phyloP scores from a whole-genome alignment of 257 asterid genomes.

The Fraxinus quadrangulata region DNA sequence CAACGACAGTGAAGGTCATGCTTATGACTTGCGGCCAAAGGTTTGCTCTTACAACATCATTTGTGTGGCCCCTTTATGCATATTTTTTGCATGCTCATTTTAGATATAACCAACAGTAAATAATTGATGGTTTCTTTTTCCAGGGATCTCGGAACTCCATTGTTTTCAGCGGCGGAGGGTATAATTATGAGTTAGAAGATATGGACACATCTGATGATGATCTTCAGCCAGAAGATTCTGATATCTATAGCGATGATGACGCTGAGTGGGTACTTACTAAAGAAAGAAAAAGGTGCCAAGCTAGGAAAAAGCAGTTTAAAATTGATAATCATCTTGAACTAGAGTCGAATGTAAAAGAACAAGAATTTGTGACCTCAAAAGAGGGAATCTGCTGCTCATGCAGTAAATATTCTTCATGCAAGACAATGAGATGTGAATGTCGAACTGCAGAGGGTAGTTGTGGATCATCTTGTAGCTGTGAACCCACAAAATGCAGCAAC shows the following conservation, averaged over 20 bases:
- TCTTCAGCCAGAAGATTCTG: slow-evolving; percentile 23
- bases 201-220: slow-evolving; percentile 84
- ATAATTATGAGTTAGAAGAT: slow-evolving; percentile 53
- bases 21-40: slow-evolving; percentile 73
- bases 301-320: slow-evolving; percentile 39
- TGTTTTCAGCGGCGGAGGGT: slow-evolving; percentile 34
- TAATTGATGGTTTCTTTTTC: neutral
- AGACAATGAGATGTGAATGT: slow-evolving; percentile 78
- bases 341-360: slow-evolving; percentile 21
- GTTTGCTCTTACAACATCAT: slow-evolving; percentile 30
- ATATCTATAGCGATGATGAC: slow-evolving; percentile 34
- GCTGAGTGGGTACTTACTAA: slow-evolving; percentile 40
- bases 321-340: slow-evolving; percentile 30
- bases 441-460: slow-evolving; percentile 63
- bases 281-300: slow-evolving; percentile 40
- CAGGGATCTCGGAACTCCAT: slow-evolving; percentile 65
- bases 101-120: neutral
- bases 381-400: slow-evolving; percentile 65
- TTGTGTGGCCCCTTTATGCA: neutral
- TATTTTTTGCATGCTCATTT: neutral
- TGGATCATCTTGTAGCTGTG: slow-evolving; percentile 59
- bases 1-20: slow-evolving; percentile 51
- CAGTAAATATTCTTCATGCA: slow-evolving; percentile 64
- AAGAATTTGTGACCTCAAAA: neutral
- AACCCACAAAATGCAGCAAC: slow-evolving; percentile 61